A percentile compares a stretch with the other conserved stretches of the same genome.
Evolutionary conservation across 2,329 filamentous ascomycete species (phyloP).

Genomic region (Nigrograna mackinnonii): DNA sequence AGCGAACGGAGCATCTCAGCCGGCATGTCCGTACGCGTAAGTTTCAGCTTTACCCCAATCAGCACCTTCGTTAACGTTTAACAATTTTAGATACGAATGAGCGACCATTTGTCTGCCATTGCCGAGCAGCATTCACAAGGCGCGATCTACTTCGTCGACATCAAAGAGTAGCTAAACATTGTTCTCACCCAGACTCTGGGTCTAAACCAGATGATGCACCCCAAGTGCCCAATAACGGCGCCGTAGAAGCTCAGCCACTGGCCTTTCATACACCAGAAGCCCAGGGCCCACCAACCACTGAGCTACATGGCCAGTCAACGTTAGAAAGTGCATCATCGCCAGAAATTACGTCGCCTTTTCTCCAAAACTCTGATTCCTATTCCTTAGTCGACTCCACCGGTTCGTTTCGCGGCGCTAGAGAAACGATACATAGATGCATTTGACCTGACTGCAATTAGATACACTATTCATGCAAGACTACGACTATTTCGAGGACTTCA

Average conservation of each 20-base stretch:
- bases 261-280: too few species aligned
- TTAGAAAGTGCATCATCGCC: constrained; percentile 1
- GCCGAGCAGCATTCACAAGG: constrained; percentile 28
- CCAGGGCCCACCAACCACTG: too few species aligned
- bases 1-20: constrained; percentile 32
- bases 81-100: constrained; percentile 30
- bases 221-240: not conserved
- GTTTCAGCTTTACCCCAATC: constrained; percentile 11
- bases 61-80: constrained; percentile 3
- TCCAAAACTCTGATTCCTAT: not conserved
- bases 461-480: too few species aligned
- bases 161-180: constrained; percentile 30
- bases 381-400: constrained; percentile 9
- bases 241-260: too few species aligned
- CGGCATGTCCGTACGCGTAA: constrained; percentile 35
- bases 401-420: constrained; percentile 10
- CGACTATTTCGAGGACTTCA: constrained; percentile 34
- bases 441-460: too few species aligned
- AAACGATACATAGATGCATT: too few species aligned
- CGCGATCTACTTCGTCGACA: constrained; percentile 34
- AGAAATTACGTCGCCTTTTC: too few species aligned
- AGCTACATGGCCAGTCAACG: too few species aligned
- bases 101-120: constrained; percentile 31
- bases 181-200: constrained; percentile 3
- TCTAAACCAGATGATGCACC: not conserved